Percentiles rank a stretch among this genome's conserved stretches.
phyloP scores from a whole-genome alignment of 1,284 basidiomycete genomes.

The Wallemia hederae region DNA sequence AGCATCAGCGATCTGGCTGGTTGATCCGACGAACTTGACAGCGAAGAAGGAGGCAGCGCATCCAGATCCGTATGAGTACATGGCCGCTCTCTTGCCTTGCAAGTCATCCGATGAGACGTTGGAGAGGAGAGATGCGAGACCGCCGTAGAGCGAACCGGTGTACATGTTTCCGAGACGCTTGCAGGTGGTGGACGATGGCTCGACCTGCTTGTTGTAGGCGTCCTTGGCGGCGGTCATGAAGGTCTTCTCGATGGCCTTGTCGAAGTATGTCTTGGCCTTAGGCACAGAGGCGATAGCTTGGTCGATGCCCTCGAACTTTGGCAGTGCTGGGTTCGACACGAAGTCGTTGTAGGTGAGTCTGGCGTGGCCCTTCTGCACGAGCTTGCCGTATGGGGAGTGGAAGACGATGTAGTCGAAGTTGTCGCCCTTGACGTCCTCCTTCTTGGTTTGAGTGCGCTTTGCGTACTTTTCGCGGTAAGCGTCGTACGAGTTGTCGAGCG shows the following conservation, averaged over 20 bases:
- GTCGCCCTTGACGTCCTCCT: slow-evolving; percentile 33
- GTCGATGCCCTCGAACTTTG: slow-evolving; percentile 45
- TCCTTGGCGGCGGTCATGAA: slow-evolving; percentile 46
- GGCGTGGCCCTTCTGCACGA: slow-evolving; percentile 91
- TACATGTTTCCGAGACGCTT: slow-evolving; percentile 92
- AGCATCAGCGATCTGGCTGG: slow-evolving; percentile 43
- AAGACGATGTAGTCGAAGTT: slow-evolving; percentile 70
- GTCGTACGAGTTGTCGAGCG: slow-evolving; percentile 68
- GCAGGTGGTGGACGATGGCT: slow-evolving; percentile 40
- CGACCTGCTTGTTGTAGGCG: slow-evolving; percentile 38
- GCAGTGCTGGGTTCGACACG: slow-evolving; percentile 38
- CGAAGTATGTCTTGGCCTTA: slow-evolving; percentile 43
- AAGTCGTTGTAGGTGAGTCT: slow-evolving; percentile 65
- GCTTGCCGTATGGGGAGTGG: slow-evolving; percentile 91
- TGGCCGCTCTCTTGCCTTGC: slow-evolving; percentile 47
- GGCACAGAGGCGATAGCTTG: slow-evolving; percentile 35
- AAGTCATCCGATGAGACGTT: slow-evolving; percentile 34
- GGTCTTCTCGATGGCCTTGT: slow-evolving; percentile 87
- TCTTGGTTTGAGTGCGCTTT: slow-evolving; percentile 24
- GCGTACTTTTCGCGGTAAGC: slow-evolving; percentile 60
- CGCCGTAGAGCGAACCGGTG: slow-evolving; percentile 86
- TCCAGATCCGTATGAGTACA: slow-evolving; percentile 86
- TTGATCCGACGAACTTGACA: slow-evolving; percentile 56
- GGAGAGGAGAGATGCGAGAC: slow-evolving; percentile 53
- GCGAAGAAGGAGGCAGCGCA: slow-evolving; percentile 76